Evolutionary conservation across 2,329 filamentous ascomycete genomes (phyloP).

Genomic region (Lecanosticta acicola): DNA sequence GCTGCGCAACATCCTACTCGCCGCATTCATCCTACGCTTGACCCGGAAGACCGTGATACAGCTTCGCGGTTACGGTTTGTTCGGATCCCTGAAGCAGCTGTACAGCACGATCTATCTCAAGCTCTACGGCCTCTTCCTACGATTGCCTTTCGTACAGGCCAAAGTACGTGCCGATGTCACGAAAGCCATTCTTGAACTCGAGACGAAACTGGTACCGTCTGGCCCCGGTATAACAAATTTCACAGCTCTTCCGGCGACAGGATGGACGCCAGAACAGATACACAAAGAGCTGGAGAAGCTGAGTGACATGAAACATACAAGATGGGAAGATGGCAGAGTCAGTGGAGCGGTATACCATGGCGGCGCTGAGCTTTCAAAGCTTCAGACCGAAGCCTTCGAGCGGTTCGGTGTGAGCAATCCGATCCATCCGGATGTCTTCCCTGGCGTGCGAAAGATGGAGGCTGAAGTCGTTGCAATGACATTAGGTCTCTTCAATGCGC

Average conservation of each 20-base stretch:
- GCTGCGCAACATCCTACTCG: slow-evolving; percentile 79
- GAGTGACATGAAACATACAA: slow-evolving; percentile 82
- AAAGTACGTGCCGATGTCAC: slow-evolving; percentile 80
- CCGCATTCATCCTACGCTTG: slow-evolving; percentile 81
- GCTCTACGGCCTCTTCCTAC: slow-evolving; percentile 79
- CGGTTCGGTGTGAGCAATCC: slow-evolving; percentile 94
- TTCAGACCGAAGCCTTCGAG: slow-evolving; percentile 90
- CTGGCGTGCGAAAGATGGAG: slow-evolving; percentile 98
- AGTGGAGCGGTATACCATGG: slow-evolving; percentile 96
- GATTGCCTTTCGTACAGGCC: slow-evolving; percentile 75
- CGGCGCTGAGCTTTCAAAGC: slow-evolving; percentile 69
- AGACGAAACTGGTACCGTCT: slow-evolving; percentile 73
- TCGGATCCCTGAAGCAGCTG: slow-evolving; percentile 70
- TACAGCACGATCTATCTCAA: slow-evolving; percentile 67
- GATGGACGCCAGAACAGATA: slow-evolving; percentile 73
- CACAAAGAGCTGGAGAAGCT: slow-evolving; percentile 73
- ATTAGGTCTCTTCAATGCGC: slow-evolving; percentile 70
- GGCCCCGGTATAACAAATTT: slow-evolving; percentile 67
- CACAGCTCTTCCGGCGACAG: slow-evolving; percentile 71
- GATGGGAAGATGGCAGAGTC: slow-evolving; percentile 94
- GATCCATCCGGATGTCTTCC: slow-evolving; percentile 97
- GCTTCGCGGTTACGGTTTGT: slow-evolving; percentile 78
- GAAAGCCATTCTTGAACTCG: slow-evolving; percentile 72
- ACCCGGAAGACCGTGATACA: slow-evolving; percentile 75
- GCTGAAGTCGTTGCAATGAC: slow-evolving; percentile 97